These are phyloP conservation scores for Cornus controversa DNA, from an alignment of 148 eudicot genomes.

Conservation along the genomic window DNA sequence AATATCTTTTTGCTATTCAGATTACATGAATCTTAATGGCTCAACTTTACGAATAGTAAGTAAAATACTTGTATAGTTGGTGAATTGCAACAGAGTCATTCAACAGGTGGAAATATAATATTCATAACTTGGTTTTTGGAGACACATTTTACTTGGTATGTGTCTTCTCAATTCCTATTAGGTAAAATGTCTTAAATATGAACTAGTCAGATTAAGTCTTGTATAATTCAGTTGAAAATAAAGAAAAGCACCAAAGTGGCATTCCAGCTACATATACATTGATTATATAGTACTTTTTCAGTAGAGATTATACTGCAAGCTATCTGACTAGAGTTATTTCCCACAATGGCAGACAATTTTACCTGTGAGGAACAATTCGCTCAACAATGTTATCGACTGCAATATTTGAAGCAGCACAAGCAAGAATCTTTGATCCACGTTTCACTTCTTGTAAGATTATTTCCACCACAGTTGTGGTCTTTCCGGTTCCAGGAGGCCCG, in stretches of 20 bases:
- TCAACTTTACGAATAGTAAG: background rate
- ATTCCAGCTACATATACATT: background rate
- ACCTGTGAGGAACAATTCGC: constrained; percentile 89
- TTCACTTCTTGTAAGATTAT: constrained; percentile 95
- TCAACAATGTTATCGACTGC: constrained; percentile 98
- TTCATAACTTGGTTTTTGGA: background rate
- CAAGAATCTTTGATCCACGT: constrained; percentile 97
- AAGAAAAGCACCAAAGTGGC: background rate
- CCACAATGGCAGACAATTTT: constrained; percentile 13
- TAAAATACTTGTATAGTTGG: background rate
- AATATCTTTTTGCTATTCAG: background rate
- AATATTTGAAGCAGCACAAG: constrained; percentile 98
- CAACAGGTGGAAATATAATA: background rate
- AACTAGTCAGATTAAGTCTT: background rate
- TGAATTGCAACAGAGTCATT: background rate
- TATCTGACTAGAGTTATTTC: background rate
- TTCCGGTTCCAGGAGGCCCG: constrained; percentile 99
- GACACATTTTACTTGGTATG: background rate
- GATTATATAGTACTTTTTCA: background rate
- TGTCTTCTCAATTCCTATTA: too few species aligned
- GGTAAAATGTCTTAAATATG: background rate
- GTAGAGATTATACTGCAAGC: background rate
- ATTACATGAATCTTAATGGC: background rate
- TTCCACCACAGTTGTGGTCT: constrained; percentile 96
- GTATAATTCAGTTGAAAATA: background rate